Percentiles rank a stretch among this genome's conserved stretches.
These are phyloP conservation scores for Circinella minor DNA, from an alignment of 371 early-diverging fungal species.

Conservation along the genomic window DNA sequence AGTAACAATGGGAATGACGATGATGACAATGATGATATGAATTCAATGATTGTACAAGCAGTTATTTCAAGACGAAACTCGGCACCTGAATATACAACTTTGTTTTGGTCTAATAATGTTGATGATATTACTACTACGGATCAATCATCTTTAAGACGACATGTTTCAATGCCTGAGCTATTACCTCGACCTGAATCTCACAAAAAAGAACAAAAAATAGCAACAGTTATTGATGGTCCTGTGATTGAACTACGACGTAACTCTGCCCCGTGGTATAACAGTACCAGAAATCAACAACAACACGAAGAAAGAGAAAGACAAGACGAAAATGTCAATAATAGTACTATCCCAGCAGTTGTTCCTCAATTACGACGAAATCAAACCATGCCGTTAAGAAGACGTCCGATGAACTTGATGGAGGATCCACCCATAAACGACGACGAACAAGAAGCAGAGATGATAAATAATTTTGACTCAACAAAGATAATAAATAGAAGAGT, in stretches of 20 bases:
- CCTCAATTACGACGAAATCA: slow-evolving; percentile 1
- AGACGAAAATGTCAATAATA: background rate
- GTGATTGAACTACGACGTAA: background rate
- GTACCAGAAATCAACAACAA: background rate
- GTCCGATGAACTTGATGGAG: background rate
- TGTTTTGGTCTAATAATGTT: background rate
- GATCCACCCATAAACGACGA: background rate
- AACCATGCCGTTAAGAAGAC: background rate
- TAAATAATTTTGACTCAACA: background rate
- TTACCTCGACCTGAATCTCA: background rate
- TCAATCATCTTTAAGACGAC: background rate
- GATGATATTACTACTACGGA: background rate
- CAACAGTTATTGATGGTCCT: background rate
- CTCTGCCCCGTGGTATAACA: slow-evolving; percentile 2
- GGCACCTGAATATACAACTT: background rate
- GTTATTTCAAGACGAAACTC: slow-evolving; percentile 2
- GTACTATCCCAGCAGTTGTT: background rate
- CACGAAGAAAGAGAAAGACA: background rate
- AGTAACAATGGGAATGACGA: background rate
- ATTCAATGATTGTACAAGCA: background rate
- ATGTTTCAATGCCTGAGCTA: slow-evolving; percentile 1
- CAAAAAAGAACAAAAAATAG: background rate
- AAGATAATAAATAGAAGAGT: no score
- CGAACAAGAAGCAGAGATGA: background rate
- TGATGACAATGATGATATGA: slow-evolving; percentile 1